Percentiles rank a stretch among this genome's conserved stretches.
Evolutionary conservation across 2,329 filamentous ascomycete genomes (phyloP).

Genomic region (Clarireedia hainanense): DNA sequence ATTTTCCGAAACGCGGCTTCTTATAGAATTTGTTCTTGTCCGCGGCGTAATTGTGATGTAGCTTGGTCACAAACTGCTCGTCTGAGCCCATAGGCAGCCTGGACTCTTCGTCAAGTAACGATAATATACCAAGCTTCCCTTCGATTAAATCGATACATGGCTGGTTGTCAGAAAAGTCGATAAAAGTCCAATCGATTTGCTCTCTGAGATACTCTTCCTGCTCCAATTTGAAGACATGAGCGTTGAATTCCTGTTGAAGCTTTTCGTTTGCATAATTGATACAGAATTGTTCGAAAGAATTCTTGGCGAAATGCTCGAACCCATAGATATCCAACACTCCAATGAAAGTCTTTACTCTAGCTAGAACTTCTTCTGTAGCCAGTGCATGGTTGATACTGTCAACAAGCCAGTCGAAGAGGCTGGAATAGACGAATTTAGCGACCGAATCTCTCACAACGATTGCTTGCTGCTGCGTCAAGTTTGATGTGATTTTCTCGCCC

Average conservation of each 20-base stretch:
- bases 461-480: conserved; percentile 87
- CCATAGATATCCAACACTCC: conserved; percentile 99
- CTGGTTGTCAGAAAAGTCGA: conserved; percentile 98
- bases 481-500: conserved; percentile 95
- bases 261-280: conserved; percentile 99
- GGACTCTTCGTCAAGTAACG: conserved; percentile 91
- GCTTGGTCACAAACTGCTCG: conserved; percentile 91
- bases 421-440: conserved; percentile 97
- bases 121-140: conserved; percentile 87
- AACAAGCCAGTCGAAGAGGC: conserved; percentile 98
- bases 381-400: conserved; percentile 89
- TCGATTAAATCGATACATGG: conserved; percentile 98
- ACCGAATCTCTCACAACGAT: conserved; percentile 94
- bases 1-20: conserved; percentile 96
- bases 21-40: conserved; percentile 98
- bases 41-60: conserved; percentile 84
- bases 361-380: conserved; percentile 80
- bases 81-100: conserved; percentile 95
- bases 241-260: conserved; percentile 97
- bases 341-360: conserved; percentile 81
- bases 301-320: conserved; percentile 98
- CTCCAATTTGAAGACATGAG: conserved; percentile 97
- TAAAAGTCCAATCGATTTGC: conserved; percentile 98
- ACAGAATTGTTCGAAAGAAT: conserved; percentile 99
- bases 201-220: conserved; percentile 96